Conservation (phyloP, 352 stramenopile species). For the Pythium diclinum region DNA sequence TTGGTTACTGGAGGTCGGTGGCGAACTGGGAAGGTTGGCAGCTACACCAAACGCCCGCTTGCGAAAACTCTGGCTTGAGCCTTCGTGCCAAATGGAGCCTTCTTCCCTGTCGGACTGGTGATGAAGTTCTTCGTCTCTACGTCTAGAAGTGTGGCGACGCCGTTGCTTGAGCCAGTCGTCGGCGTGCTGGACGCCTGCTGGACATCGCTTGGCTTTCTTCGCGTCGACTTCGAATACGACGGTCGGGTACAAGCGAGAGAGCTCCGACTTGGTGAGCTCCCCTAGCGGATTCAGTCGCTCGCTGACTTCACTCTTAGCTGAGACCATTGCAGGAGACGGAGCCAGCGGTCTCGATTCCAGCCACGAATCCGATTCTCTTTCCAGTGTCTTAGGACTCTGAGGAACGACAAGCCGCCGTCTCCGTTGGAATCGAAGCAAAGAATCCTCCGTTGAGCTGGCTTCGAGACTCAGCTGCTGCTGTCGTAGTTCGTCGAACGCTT, state of each 20-base stretch:
- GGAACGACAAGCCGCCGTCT: background rate
- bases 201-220: constrained; percentile 18
- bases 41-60: background rate
- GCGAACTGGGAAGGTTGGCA: background rate
- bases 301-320: background rate
- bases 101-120: background rate
- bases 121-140: background rate
- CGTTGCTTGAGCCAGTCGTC: constrained; percentile 21
- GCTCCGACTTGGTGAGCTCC: background rate
- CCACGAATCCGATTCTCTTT: background rate
- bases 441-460: background rate
- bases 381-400: background rate
- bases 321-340: background rate
- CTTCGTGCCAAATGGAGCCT: background rate
- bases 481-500: background rate
- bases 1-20: background rate
- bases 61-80: background rate
- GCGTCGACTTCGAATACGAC: constrained; percentile 21
- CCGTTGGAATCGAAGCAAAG: background rate
- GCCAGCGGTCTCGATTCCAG: constrained; percentile 10
- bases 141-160: background rate
- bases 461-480: background rate
- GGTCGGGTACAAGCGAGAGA: constrained; percentile 10
- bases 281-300: background rate
- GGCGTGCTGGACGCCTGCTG: constrained; percentile 18